A percentile compares a stretch with the other conserved stretches of the same genome.
Conservation (phyloP, 768 basidiomycete species). For the Mycena venus region DNA sequence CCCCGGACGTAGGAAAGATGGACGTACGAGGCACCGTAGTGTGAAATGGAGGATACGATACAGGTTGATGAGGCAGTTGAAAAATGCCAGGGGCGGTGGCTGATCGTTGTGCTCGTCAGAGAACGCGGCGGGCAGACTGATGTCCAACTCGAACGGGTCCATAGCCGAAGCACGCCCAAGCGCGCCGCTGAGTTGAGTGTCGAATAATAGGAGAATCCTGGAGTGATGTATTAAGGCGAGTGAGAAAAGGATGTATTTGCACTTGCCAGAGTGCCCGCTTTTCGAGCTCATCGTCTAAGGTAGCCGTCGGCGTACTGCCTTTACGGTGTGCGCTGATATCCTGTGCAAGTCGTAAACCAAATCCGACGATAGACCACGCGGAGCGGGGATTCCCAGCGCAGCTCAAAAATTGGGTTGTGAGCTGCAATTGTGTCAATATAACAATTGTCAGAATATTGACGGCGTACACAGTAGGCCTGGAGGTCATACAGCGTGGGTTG, state of each 20-base stretch:
- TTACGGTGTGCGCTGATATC: constrained; percentile 17
- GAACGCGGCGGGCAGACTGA: no score
- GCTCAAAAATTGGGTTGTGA: neutral
- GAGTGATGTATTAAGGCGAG: neutral
- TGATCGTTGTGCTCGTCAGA: neutral
- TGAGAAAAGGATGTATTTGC: neutral
- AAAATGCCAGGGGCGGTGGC: neutral
- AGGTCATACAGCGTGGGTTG: constrained; percentile 1
- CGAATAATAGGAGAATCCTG: neutral
- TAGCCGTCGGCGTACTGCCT: neutral
- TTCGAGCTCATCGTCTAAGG: neutral
- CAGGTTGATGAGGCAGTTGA: neutral
- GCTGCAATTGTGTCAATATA: neutral
- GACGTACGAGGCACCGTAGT: neutral
- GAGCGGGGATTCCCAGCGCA: neutral
- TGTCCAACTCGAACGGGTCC: neutral
- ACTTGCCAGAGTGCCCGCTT: constrained; percentile 16
- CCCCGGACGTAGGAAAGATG: no score
- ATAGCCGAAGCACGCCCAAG: neutral
- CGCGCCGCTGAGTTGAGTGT: neutral
- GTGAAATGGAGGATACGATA: neutral
- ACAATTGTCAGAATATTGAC: neutral
- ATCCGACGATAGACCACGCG: neutral
- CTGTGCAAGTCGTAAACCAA: neutral
- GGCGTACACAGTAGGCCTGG: constrained; percentile 10